These are phyloP conservation scores for Trifolium subterraneum DNA, from an alignment of 306 rosid genomes.

Conservation along the genomic window DNA sequence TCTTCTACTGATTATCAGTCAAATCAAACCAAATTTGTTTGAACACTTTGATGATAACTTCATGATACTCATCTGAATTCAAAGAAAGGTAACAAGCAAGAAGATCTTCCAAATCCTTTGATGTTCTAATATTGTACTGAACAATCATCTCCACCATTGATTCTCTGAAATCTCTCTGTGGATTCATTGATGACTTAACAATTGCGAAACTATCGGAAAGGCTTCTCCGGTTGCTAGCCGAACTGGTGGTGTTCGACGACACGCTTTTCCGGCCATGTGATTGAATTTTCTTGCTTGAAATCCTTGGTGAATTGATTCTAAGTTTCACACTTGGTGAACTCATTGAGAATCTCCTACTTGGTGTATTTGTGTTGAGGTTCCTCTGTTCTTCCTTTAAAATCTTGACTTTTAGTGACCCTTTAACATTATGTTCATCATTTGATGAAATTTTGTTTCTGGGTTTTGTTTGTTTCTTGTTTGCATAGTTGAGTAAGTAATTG, in stretches of 20 bases:
- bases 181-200: constrained; percentile 81
- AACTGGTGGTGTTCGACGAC: constrained; percentile 3
- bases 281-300: constrained; percentile 46
- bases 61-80: constrained; percentile 92
- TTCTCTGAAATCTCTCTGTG: constrained; percentile 85
- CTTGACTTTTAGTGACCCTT: constrained; percentile 48
- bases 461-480: constrained; percentile 48
- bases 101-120: constrained; percentile 94
- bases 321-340: constrained; percentile 71
- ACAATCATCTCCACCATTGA: constrained; percentile 99
- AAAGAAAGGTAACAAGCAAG: constrained; percentile 91
- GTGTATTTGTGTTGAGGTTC: constrained; percentile 47
- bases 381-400: constrained; percentile 40
- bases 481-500: constrained; percentile 39
- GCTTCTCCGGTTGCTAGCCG: constrained; percentile 50
- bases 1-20: constrained; percentile 51
- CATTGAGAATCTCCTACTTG: constrained; percentile 50
- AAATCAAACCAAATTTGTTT: constrained; percentile 98
- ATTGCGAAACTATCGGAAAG: constrained; percentile 77
- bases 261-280: constrained; percentile 50
- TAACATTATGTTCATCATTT: constrained; percentile 19
- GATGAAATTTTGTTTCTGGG: constrained; percentile 42
- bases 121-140: constrained; percentile 76
- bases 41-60: constrained; percentile 87
- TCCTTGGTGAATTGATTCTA: constrained; percentile 67